Evolutionary conservation across 305 asterid genomes (phyloP).

Genomic region (Withania somnifera): DNA sequence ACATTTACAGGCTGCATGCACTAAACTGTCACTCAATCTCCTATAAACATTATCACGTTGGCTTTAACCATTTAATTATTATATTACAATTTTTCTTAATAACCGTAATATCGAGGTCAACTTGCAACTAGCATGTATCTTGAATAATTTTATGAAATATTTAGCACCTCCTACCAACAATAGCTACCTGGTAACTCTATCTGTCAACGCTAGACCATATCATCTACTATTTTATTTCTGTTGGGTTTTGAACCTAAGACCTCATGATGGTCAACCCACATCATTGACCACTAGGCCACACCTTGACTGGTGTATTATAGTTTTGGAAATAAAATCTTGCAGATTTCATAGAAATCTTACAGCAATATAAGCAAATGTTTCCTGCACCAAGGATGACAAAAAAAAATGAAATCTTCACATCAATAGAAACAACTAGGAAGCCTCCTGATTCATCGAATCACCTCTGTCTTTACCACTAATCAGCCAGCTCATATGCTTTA

Average conservation of each 20-base stretch:
- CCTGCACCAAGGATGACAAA: not conserved
- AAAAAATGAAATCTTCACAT: not conserved
- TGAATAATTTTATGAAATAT: too few relatives aligned
- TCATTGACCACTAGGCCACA: too few relatives aligned
- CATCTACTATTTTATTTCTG: too few relatives aligned
- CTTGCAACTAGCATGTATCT: too few relatives aligned
- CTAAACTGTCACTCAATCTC: not conserved
- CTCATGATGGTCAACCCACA: too few relatives aligned
- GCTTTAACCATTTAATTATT: not conserved
- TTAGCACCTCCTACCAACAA: too few relatives aligned
- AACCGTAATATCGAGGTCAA: too few relatives aligned
- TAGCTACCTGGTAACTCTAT: too few relatives aligned
- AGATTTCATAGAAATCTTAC: not conserved
- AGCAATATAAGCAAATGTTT: not conserved
- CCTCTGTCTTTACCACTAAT: not conserved
- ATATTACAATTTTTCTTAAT: too few relatives aligned
- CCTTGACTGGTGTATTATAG: too few relatives aligned
- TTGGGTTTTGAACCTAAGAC: too few relatives aligned
- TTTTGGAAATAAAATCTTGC: not conserved
- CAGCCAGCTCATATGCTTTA: not conserved
- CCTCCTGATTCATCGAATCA: not conserved
- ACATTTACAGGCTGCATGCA: not conserved
- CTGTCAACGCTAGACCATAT: too few relatives aligned
- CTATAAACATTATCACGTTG: not conserved
- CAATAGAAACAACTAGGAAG: not conserved